Base-by-base conservation (phyloP, 2,329 filamentous ascomycete species). In the Cordyceps cateniannulata region DNA sequence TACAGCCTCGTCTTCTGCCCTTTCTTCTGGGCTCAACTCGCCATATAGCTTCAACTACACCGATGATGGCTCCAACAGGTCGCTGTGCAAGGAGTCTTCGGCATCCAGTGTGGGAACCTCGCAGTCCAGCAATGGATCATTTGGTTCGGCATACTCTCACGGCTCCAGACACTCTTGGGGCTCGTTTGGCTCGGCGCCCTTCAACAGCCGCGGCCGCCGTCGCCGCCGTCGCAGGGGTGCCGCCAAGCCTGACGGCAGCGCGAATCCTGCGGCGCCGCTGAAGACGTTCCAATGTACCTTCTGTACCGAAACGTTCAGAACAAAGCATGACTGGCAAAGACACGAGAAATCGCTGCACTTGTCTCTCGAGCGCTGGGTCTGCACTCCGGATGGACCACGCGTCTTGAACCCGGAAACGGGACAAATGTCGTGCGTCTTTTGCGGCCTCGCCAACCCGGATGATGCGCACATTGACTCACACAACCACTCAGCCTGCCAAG, bases 291-390 rank as follows among this genome's bases (percentile, higher is more conserved):
- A 87, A 70, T 88, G 85, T 70, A 88, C 85, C 63, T 88, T 88
- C 76, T 88, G 85, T 70, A 87, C 85, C 7, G 84, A 87, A 65
- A 85, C 83, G 0, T 88, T 87, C 71, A 77, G 84, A 65, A 87
- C 85, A 3, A 88, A 88, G 69, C 84, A 88, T 66, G 85, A 88
- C 71, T 88, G 85, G 85, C 84, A 87, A 67, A 77, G 87, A 62
- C 87, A 90, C 69, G 87, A 91, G 68, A 87, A 87, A 65, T 86
- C 85, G 55, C 76, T 85, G 64, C 87, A 83, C 69, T 73, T 83
- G 66, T 90, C 83, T 7, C 81, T 88, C 0, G 85, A 84, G 74
- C 79, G 79, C 61, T 90, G 81, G 88, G 83, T 85, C 62, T 90
- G 82, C 68, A 80, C 81, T 4, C 84, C 84, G 49, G 78, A 83